Percentiles rank a stretch among this genome's conserved stretches.
Conservation (phyloP, 176 grass and related monocot genomes). For the Musa acuminata region DNA sequence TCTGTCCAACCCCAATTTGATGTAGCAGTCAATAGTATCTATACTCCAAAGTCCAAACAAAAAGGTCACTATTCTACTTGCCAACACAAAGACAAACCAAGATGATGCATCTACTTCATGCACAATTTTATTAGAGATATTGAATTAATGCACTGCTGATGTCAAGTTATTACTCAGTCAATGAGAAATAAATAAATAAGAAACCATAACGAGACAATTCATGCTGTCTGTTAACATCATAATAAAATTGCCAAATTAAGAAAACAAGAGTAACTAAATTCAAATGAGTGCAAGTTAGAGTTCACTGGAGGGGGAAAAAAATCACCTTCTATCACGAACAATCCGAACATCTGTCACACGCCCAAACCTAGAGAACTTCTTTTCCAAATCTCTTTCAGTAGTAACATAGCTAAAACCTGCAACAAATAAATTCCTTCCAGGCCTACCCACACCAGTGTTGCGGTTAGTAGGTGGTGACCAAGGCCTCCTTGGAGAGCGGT, state of each 20-base stretch:
- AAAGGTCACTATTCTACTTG: neutral
- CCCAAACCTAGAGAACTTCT: slow-evolving; percentile 71
- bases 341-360: slow-evolving; percentile 67
- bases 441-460: slow-evolving; percentile 75
- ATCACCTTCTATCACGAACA: slow-evolving; percentile 63
- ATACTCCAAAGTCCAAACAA: neutral
- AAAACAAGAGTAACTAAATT: slow-evolving; percentile 1
- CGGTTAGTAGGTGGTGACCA: slow-evolving; percentile 77
- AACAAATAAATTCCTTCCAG: slow-evolving; percentile 76
- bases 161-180: neutral
- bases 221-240: neutral
- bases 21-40: neutral
- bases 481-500: slow-evolving; percentile 49
- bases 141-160: neutral
- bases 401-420: slow-evolving; percentile 90
- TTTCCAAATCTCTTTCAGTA: slow-evolving; percentile 82
- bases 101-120: neutral
- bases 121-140: neutral
- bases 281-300: slow-evolving; percentile 10
- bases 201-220: neutral
- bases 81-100: neutral
- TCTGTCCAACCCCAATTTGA: neutral
- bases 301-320: slow-evolving; percentile 9
- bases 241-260: neutral
- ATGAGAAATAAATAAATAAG: neutral